A percentile compares a stretch with the other conserved stretches of the same genome.
These are phyloP conservation scores for Arthrinium phaeospermum DNA, from an alignment of 2,329 filamentous ascomycete genomes.

Conservation along the genomic window DNA sequence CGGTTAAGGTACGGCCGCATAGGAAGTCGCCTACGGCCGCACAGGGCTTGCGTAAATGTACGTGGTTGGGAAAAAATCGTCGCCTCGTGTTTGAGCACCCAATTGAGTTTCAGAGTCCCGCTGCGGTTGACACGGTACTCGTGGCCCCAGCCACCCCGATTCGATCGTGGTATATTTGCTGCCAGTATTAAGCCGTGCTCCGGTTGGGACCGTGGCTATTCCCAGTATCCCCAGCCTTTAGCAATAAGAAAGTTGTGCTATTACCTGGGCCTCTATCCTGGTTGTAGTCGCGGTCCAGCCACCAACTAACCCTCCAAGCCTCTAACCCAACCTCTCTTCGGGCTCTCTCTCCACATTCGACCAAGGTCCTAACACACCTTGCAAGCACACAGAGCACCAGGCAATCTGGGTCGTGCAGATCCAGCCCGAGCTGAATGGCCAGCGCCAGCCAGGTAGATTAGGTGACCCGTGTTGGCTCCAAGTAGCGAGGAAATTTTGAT, in stretches of 20 bases:
- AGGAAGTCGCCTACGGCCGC: too few species aligned
- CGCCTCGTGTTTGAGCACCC: slow-evolving; percentile 19
- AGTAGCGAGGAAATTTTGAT: not conserved
- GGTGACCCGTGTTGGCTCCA: not conserved
- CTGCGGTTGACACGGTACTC: slow-evolving; percentile 6
- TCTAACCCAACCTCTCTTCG: not conserved
- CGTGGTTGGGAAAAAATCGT: slow-evolving; percentile 22
- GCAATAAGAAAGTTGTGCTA: not conserved
- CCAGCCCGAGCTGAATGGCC: slow-evolving; percentile 8
- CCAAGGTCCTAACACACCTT: slow-evolving; percentile 14
- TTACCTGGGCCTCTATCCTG: slow-evolving; percentile 1
- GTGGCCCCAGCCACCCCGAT: slow-evolving; percentile 24
- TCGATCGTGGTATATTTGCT: not conserved
- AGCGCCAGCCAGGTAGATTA: slow-evolving; percentile 10
- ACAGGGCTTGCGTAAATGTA: too few species aligned
- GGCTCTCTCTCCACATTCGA: not conserved
- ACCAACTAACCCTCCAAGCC: not conserved
- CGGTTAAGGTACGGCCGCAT: too few species aligned
- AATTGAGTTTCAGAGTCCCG: slow-evolving; percentile 24
- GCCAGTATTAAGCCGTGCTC: slow-evolving; percentile 7
- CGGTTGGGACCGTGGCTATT: not conserved
- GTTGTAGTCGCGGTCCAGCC: not conserved
- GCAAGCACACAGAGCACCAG: slow-evolving; percentile 3
- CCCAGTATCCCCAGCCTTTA: slow-evolving; percentile 10
- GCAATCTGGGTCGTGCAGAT: slow-evolving; percentile 12